Percentiles rank a stretch among this genome's conserved stretches.
phyloP scores from a whole-genome alignment of 371 early-diverging fungal genomes.

The Mortierella polycephala region DNA sequence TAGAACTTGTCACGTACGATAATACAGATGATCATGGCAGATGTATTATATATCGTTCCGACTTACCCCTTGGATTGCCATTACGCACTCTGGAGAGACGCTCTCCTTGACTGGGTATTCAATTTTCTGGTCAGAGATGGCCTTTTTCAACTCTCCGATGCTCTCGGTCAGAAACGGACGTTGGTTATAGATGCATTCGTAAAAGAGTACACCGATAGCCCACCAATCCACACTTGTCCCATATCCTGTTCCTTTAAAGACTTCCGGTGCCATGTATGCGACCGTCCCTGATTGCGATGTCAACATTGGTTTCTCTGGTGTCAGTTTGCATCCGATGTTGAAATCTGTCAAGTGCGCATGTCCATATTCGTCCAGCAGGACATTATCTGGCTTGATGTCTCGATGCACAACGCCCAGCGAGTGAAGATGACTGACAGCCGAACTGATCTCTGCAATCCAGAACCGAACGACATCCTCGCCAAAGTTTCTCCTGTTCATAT shows the following conservation, averaged over 20 bases:
- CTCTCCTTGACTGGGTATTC: slow-evolving; percentile 61
- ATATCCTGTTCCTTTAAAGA: slow-evolving; percentile 77
- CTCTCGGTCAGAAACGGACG: slow-evolving; percentile 68
- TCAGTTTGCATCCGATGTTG: slow-evolving; percentile 73
- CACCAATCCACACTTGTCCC: slow-evolving; percentile 87
- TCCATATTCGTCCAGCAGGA: slow-evolving; percentile 81
- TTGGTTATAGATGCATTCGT: slow-evolving; percentile 68
- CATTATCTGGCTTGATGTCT: slow-evolving; percentile 85
- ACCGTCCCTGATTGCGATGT: slow-evolving; percentile 80
- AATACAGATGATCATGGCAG: neutral
- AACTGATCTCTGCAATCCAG: slow-evolving; percentile 80
- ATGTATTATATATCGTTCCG: neutral
- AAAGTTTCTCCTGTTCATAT: slow-evolving; percentile 71
- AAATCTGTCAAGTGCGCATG: slow-evolving; percentile 85
- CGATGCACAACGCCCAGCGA: slow-evolving; percentile 80
- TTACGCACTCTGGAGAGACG: slow-evolving; percentile 36
- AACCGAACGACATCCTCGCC: slow-evolving; percentile 75
- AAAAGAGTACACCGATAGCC: slow-evolving; percentile 86
- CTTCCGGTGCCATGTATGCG: slow-evolving; percentile 88
- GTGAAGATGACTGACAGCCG: slow-evolving; percentile 81
- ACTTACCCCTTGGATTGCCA: slow-evolving; percentile 61
- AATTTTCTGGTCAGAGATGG: slow-evolving; percentile 61
- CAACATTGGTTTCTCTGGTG: slow-evolving; percentile 57
- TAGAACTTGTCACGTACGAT: too few species aligned
- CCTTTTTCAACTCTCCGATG: slow-evolving; percentile 62